Evolutionary conservation across 495 filamentous ascomycete species (phyloP), one percentile per base, ranked within the genome.

Genomic region (Collariella sp.): DNA sequence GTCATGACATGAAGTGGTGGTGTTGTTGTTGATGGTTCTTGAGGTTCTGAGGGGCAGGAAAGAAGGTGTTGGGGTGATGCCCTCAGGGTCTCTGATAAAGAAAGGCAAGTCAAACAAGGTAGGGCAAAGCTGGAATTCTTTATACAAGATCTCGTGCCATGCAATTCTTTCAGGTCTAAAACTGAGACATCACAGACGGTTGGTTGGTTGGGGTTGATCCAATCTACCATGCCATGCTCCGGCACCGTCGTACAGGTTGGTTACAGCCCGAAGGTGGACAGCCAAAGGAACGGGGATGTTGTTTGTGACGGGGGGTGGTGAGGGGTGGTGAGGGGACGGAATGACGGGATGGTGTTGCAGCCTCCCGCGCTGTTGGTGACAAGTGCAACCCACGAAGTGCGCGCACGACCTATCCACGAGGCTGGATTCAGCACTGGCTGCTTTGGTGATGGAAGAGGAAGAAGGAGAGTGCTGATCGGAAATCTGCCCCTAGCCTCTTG

Each of bases 231-330:
- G 34, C 45, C 44, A 42, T 19, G 20, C 26, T 26, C 18, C 23
- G 31, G 46, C 33, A 46, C 33, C 35, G 55, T 57, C 46, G 48
- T 43, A 57, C 55, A 22, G 43, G 48, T 44, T 57, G 49, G 50
- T 48, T 43, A 39, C 53, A 55, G 46, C 39, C 53, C 52, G 40
- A 16, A 19, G 38, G 23, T 11, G 29, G 26, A 36, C 20, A 22
- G 26, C 52, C 52, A 48, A 38, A 46, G 29, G 46, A 46, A 53
- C 16, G 42, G 20, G 35, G 39, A 22, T 23, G 10, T 6, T 24
- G 38, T 38, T 50, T 46, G 34, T 55, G n/a, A n/a, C n/a, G n/a
- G n/a, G n/a, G n/a, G n/a, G n/a, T 51, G 20, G 22, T 41, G 49
- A 34, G 20, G 38, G 31, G 15, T 43, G 41, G 31, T 36, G 41